Percentiles rank a stretch among this genome's conserved stretches.
Evolutionary conservation across 2,329 filamentous ascomycete species (phyloP).

Genomic region (Huntiella omanensis): DNA sequence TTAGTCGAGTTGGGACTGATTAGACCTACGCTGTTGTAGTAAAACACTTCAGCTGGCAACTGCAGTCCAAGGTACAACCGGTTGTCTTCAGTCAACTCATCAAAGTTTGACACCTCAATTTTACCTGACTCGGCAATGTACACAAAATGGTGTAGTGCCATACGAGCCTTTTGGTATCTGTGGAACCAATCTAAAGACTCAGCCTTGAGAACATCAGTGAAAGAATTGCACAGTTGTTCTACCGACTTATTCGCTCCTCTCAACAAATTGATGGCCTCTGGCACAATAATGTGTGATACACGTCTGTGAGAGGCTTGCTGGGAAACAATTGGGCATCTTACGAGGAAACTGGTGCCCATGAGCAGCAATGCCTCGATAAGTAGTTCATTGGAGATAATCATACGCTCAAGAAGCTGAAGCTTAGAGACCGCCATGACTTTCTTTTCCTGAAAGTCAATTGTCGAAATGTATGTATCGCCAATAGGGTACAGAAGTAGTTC

Average conservation of each 20-base stretch:
- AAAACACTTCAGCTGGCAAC: constrained; percentile 74
- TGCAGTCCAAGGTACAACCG: constrained; percentile 83
- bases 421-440: constrained; percentile 46
- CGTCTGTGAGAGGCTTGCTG: constrained; percentile 13
- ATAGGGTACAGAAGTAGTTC: constrained; percentile 76
- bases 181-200: constrained; percentile 61
- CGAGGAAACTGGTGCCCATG: constrained; percentile 62
- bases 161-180: constrained; percentile 68
- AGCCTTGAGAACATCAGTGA: constrained; percentile 58
- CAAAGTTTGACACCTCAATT: constrained; percentile 53
- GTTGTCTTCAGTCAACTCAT: constrained; percentile 61
- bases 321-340: constrained; percentile 54
- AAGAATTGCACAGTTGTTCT: constrained; percentile 53
- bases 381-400: constrained; percentile 48
- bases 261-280: constrained; percentile 62
- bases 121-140: constrained; percentile 62
- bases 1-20: constrained; percentile 63
- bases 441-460: constrained; percentile 49
- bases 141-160: constrained; percentile 75
- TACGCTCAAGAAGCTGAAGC: constrained; percentile 44
- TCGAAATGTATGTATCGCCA: constrained; percentile 50
- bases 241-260: constrained; percentile 50
- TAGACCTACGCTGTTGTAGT: constrained; percentile 71
- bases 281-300: constrained; percentile 41
- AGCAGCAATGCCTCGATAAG: constrained; percentile 75